Evolutionary conservation across 139 green algal genomes (phyloP), one percentile per base, ranked within the genome.

Genomic region (Micromonas commoda): DNA sequence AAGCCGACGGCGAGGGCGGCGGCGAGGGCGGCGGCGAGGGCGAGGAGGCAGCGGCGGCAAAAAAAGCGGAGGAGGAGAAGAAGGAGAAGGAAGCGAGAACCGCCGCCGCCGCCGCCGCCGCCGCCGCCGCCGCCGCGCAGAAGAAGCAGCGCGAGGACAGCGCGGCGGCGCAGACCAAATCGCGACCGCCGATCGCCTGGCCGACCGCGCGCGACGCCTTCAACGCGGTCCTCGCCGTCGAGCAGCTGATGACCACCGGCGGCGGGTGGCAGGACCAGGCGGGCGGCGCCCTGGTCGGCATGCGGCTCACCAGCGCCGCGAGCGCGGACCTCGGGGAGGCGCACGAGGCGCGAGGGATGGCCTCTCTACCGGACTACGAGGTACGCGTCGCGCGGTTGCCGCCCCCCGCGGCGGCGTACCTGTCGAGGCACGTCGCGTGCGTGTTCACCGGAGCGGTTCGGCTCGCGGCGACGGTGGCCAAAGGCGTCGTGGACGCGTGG

Each of bases 221-320:
- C 57, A 69, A 80, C 32, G n/a, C 78, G 57, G 81, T 86, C 3
- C 73, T 86, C 24, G 51, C 82, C 24, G 29, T 81, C 71, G 81
- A 86, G 64, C 78, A 84, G 45, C 34, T 72, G 37, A 86, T 86
- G 77, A 75, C 76, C 39, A 81, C 81, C 0, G 81, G 81, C n/a
- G 81, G 81, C 38, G 81, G 81, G 13, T 86, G 81, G 81, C 81
- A 86, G 65, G 81, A 86, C 77, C 81, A 86, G 68, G 60, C 65
- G 4, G 64, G 64, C 26, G 64, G 64, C 32, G 64, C 64, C 4
- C 4, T 71, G 28, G 64, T 29, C 4, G 64, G 64, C 13, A 19
- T 38, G 64, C 64, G 64, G 16, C 29, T 71, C 4, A 29, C 26
- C 21, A 37, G n/a, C 23, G 38, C 64, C 21, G 23, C 64, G 64